Percentiles rank a stretch among this genome's conserved stretches.
These are phyloP conservation scores for Aspergillus thermomutatus DNA, from an alignment of 2,329 filamentous ascomycete genomes.

Conservation along the genomic window DNA sequence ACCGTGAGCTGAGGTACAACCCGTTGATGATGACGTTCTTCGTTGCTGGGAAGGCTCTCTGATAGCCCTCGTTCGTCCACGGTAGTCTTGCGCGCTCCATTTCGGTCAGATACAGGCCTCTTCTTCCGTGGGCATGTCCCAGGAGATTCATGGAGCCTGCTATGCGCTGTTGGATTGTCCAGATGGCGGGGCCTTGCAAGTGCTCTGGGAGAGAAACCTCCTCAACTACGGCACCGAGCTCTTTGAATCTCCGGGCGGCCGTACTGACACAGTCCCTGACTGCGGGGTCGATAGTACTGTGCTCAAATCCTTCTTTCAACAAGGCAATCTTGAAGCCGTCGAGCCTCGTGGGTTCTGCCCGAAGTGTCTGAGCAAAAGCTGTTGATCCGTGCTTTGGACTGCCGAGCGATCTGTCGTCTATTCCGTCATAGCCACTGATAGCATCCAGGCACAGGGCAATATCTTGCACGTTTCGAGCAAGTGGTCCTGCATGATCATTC, in stretches of 20 bases:
- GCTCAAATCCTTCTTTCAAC: constrained; percentile 45
- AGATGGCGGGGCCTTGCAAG: constrained; percentile 44
- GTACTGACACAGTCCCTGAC: constrained; percentile 43
- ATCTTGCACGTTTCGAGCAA: constrained; percentile 42
- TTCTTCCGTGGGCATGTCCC: constrained; percentile 44
- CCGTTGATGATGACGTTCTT: constrained; percentile 43
- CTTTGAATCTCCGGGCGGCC: constrained; percentile 41
- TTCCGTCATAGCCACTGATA: constrained; percentile 48
- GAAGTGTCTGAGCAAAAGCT: constrained; percentile 11
- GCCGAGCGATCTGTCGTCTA: constrained; percentile 46
- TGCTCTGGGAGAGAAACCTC: constrained; percentile 52
- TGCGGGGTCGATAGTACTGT: constrained; percentile 35
- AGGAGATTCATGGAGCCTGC: constrained; percentile 44
- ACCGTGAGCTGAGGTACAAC: constrained; percentile 37
- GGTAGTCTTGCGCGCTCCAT: constrained; percentile 49
- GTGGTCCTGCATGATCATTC: constrained; percentile 50
- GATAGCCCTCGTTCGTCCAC: constrained; percentile 48
- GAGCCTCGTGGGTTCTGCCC: constrained; percentile 7
- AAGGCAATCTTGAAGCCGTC: constrained; percentile 38
- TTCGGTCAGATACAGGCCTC: constrained; percentile 50
- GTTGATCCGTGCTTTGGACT: constrained; percentile 23
- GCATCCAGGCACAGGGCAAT: constrained; percentile 43
- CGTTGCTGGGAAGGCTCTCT: constrained; percentile 46
- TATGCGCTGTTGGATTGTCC: constrained; percentile 43
- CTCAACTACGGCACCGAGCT: constrained; percentile 49